phyloP scores from a whole-genome alignment of 441 rosid species.

The Euphorbia corollata region DNA sequence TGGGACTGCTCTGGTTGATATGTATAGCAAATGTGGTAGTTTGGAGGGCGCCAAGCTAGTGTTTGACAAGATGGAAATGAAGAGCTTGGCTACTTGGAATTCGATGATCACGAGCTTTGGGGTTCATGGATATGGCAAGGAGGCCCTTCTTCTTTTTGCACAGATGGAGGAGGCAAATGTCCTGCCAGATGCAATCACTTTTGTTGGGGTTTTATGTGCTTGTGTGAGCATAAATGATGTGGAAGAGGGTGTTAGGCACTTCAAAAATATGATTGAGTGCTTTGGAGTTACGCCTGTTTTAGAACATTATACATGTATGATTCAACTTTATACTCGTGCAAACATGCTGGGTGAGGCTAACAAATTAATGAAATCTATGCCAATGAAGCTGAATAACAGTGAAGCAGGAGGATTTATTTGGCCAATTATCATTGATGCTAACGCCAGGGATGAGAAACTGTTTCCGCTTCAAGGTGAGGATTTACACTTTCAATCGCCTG shows the following conservation, averaged over 20 bases:
- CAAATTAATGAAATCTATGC: slow-evolving; percentile 42
- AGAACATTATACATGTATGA: slow-evolving; percentile 70
- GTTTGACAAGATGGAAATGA: slow-evolving; percentile 46
- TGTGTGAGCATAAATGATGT: slow-evolving; percentile 58
- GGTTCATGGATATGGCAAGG: slow-evolving; percentile 58
- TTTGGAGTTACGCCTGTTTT: slow-evolving; percentile 50
- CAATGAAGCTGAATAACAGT: slow-evolving; percentile 22
- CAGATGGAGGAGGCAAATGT: slow-evolving; percentile 40
- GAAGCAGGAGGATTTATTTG: slow-evolving; percentile 19
- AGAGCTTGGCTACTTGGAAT: slow-evolving; percentile 61
- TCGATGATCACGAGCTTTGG: slow-evolving; percentile 72
- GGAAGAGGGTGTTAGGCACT: slow-evolving; percentile 44
- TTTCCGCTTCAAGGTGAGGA: slow-evolving; percentile 18
- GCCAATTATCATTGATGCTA: slow-evolving; percentile 9
- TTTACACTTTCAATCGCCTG: not conserved
- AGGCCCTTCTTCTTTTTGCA: slow-evolving; percentile 52
- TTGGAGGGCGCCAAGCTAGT: slow-evolving; percentile 48
- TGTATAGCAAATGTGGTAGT: slow-evolving; percentile 85
- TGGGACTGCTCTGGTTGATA: slow-evolving; percentile 73
- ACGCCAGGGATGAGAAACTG: slow-evolving; percentile 8
- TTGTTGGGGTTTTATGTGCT: slow-evolving; percentile 66
- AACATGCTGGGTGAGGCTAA: slow-evolving; percentile 49
- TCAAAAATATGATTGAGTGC: slow-evolving; percentile 43
- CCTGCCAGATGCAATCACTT: slow-evolving; percentile 57
- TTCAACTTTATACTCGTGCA: slow-evolving; percentile 69